Percentiles rank a stretch among this genome's conserved stretches.
These are phyloP conservation scores for Simmondsia chinensis DNA, from an alignment of 148 eudicot genomes.

Conservation along the genomic window DNA sequence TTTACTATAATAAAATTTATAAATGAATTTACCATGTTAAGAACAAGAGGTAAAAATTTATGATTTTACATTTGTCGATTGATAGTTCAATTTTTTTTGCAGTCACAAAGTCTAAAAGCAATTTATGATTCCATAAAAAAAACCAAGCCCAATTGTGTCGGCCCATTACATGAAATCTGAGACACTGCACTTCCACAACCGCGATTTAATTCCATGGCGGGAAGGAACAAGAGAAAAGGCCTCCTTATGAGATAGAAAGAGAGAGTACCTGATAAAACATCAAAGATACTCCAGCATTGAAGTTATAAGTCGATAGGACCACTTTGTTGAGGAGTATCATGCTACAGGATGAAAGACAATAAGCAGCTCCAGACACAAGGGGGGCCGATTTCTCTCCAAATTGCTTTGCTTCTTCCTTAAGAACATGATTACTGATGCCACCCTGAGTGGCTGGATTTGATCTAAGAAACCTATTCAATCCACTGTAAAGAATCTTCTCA, in stretches of 20 bases:
- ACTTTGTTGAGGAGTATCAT: slow-evolving; percentile 86
- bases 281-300: slow-evolving; percentile 78
- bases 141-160: no score
- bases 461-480: slow-evolving; percentile 30
- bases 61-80: no score
- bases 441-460: slow-evolving; percentile 20
- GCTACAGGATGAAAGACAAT: slow-evolving; percentile 79
- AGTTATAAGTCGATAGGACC: slow-evolving; percentile 64
- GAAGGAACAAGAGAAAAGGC: not conserved
- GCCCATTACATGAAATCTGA: no score
- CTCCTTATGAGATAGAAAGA: not conserved
- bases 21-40: no score
- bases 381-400: slow-evolving; percentile 48
- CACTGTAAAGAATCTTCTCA: slow-evolving; percentile 12
- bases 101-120: no score
- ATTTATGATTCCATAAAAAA: no score
- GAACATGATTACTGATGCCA: slow-evolving; percentile 9
- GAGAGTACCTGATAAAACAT: slow-evolving; percentile 81
- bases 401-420: slow-evolving; percentile 30
- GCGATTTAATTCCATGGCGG: no score
- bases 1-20: no score
- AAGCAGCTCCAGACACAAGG: slow-evolving; percentile 68
- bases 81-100: no score
- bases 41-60: no score
- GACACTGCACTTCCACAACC: no score